These are phyloP conservation scores for Aspergillus tanneri DNA, from an alignment of 2,329 filamentous ascomycete genomes.

Conservation along the genomic window DNA sequence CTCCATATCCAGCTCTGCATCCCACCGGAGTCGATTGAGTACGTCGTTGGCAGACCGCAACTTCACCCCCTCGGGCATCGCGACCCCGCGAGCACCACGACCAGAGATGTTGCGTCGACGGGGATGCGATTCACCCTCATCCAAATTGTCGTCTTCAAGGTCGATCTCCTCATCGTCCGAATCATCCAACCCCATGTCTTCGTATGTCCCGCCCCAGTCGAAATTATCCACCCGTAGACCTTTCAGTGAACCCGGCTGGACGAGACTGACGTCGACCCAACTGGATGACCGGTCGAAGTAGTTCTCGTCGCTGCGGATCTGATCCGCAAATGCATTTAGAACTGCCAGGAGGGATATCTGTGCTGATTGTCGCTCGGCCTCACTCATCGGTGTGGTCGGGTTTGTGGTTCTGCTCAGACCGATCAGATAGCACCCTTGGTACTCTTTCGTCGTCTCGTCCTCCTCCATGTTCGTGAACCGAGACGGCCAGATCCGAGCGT, in stretches of 20 bases:
- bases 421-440: slow-evolving; percentile 10
- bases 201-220: not conserved
- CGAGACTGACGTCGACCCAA: slow-evolving; percentile 8
- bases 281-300: slow-evolving; percentile 10
- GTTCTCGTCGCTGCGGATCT: slow-evolving; percentile 8
- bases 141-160: slow-evolving; percentile 9
- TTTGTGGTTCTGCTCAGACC: slow-evolving; percentile 1
- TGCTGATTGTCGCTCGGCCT: slow-evolving; percentile 3
- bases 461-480: slow-evolving; percentile 9
- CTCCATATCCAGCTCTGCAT: slow-evolving; percentile 5
- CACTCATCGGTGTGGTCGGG: not conserved
- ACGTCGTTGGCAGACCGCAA: slow-evolving; percentile 8
- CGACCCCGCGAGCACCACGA: not conserved
- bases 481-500: slow-evolving; percentile 9
- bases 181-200: not conserved
- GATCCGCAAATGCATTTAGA: slow-evolving; percentile 3
- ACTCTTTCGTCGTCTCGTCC: not conserved
- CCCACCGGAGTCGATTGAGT: slow-evolving; percentile 4
- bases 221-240: slow-evolving; percentile 4
- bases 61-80: not conserved
- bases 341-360: slow-evolving; percentile 3
- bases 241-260: not conserved
- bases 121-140: not conserved
- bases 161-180: slow-evolving; percentile 5
- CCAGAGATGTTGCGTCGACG: not conserved